Percentiles rank a stretch among this genome's conserved stretches.
Conservation (phyloP, 768 basidiomycete genomes). For the Psilocybe tampanensis region DNA sequence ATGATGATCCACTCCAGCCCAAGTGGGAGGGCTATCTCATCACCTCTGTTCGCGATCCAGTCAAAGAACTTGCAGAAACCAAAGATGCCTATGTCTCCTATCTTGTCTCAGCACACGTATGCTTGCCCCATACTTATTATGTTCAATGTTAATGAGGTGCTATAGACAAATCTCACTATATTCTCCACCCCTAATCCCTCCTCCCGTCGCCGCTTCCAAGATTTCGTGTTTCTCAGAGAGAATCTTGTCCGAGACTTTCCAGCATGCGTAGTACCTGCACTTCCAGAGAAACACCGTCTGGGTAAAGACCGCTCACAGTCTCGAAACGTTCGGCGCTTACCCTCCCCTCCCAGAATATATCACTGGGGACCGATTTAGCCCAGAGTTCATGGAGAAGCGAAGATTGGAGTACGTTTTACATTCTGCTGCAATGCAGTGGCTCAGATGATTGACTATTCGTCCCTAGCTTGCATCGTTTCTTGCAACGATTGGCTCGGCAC, state of each 20-base stretch:
- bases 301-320: conserved; percentile 47
- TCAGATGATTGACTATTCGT: not conserved
- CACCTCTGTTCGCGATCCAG: conserved; percentile 85
- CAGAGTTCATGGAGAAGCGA: conserved; percentile 95
- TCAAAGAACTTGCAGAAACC: conserved; percentile 94
- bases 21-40: conserved; percentile 91
- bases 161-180: conserved; percentile 86
- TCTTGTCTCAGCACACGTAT: conserved; percentile 84
- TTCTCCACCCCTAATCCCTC: conserved; percentile 78
- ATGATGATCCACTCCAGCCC: conserved; percentile 78
- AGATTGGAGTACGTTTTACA: conserved; percentile 65
- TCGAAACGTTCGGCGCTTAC: conserved; percentile 7
- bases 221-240: conserved; percentile 93
- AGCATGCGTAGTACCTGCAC: conserved; percentile 95
- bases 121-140: not conserved
- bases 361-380: conserved; percentile 95
- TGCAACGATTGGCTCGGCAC: conserved; percentile 89
- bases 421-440: not conserved
- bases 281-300: conserved; percentile 95
- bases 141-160: conserved; percentile 2
- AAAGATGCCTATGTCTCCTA: conserved; percentile 98
- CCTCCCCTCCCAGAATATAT: conserved; percentile 75
- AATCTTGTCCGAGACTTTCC: conserved; percentile 91
- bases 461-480: conserved; percentile 85
- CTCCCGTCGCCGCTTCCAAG: conserved; percentile 89